Conservation (phyloP, 2,329 filamentous ascomycete genomes). For the Fusarium pilosicola region DNA sequence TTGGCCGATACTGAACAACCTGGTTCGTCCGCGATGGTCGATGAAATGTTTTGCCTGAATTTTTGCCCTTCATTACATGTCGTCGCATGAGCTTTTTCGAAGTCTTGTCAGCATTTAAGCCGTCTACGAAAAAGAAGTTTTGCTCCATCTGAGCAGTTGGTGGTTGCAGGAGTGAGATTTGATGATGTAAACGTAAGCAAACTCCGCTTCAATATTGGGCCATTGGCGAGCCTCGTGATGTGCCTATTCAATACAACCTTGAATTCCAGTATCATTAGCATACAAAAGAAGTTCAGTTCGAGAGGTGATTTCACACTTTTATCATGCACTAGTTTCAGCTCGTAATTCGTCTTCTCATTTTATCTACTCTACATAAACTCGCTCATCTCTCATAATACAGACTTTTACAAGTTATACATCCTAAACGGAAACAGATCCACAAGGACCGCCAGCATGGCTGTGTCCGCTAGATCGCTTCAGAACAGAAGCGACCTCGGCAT, state of each 20-base stretch:
- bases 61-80: slow-evolving; percentile 21
- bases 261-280: too few relatives aligned
- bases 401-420: not conserved
- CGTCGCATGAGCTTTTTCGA: slow-evolving; percentile 14
- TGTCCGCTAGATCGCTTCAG: slow-evolving; percentile 42
- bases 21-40: not conserved
- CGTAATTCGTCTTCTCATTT: slow-evolving; percentile 27
- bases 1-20: not conserved
- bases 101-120: not conserved
- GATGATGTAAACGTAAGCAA: not conserved
- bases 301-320: too few relatives aligned
- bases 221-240: not conserved
- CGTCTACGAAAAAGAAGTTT: slow-evolving; percentile 10
- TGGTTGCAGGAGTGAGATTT: not conserved
- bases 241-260: too few relatives aligned
- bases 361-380: slow-evolving; percentile 20
- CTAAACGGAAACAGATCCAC: slow-evolving; percentile 32
- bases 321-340: not conserved
- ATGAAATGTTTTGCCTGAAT: slow-evolving; percentile 10
- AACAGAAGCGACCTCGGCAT: slow-evolving; percentile 44
- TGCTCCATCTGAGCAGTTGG: not conserved
- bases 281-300: too few relatives aligned
- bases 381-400: slow-evolving; percentile 26
- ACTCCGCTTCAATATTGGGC: not conserved
- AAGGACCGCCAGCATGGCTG: slow-evolving; percentile 44